Conservation (phyloP, 176 grass and related monocot species). For the Melocanna baccifera region DNA sequence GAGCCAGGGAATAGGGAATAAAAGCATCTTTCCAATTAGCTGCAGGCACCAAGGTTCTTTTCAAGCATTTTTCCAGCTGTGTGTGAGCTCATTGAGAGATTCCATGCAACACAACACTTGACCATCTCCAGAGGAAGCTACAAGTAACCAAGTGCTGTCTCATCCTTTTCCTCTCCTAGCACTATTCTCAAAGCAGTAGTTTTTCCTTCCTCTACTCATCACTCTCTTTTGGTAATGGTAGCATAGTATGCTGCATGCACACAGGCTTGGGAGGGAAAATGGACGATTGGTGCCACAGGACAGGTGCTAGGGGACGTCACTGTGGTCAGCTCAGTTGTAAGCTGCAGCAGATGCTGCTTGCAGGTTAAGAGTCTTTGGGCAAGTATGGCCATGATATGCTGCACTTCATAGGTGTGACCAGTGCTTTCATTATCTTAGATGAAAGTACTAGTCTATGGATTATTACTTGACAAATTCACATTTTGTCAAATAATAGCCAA, state of each 20-base stretch:
- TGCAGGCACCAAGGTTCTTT: constrained; percentile 2
- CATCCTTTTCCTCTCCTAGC: not conserved
- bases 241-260: too few species aligned
- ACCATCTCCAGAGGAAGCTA: not conserved
- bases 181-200: not conserved
- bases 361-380: not conserved
- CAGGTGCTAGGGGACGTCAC: constrained; percentile 6
- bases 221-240: not conserved
- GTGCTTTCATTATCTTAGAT: too few species aligned
- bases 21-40: constrained; percentile 4
- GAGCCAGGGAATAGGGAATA: not conserved
- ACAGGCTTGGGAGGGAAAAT: not conserved
- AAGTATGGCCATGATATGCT: not conserved
- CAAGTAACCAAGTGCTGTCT: too few species aligned
- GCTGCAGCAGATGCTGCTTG: not conserved
- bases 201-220: not conserved
- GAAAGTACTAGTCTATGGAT: not conserved
- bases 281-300: not conserved
- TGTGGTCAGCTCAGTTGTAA: not conserved
- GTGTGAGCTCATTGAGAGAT: not conserved
- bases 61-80: constrained; percentile 14
- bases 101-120: not conserved
- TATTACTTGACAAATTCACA: not conserved
- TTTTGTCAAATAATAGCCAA: not conserved
- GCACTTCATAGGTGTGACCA: not conserved